Evolutionary conservation across 2,329 filamentous ascomycete genomes (phyloP), one percentile per base, ranked within the genome.

Genomic region (Coniochaeta pulveracea): DNA sequence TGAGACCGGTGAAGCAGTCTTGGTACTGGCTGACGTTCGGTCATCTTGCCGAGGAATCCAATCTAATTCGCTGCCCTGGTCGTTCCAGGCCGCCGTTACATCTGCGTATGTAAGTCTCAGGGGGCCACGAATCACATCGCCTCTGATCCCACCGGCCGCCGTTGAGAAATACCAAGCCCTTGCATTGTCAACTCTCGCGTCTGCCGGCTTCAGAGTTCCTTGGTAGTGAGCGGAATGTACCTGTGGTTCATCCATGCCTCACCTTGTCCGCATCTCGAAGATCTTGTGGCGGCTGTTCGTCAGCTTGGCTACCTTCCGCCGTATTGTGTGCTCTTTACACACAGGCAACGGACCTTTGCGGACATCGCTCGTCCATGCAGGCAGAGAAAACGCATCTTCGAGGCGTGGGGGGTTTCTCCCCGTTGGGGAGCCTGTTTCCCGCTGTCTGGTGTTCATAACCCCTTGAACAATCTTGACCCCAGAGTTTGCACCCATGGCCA

Each of bases 181-280:
- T 42, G 22, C 42, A 43, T 30, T 41, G 44, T 11, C 46, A 41
- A 35, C 44, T 45, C 34, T 47, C 39, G 14, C 46, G 42, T 33
- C 48, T 45, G 26, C 45, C 44, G 29, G 43, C 47, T 48, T 21
- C 23, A 28, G 23, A 28, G 29, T 23, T 9, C 25, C 34, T 44
- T 38, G 42, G 33, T 37, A 12, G 23, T 12, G 29, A 38, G 12
- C 11, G 26, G 15, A 29, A 12, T 15, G 26, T 15, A 29, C 15
- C 17, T 32, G 17, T 32, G 19, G n/a, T 32, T 19, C 22, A 19
- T 32, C 29, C 12, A 12, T 17, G n/a, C 16, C 30, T 33, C 41
- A 47, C 47, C 44, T n/a, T 14, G 44, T 48, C 33, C 47, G 45
- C 42, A 48, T 46, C 38, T 48, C 44, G 34, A 49, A 49, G 34